Base-by-base conservation (phyloP, 768 basidiomycete species). In the Scleroderma citrinum region DNA sequence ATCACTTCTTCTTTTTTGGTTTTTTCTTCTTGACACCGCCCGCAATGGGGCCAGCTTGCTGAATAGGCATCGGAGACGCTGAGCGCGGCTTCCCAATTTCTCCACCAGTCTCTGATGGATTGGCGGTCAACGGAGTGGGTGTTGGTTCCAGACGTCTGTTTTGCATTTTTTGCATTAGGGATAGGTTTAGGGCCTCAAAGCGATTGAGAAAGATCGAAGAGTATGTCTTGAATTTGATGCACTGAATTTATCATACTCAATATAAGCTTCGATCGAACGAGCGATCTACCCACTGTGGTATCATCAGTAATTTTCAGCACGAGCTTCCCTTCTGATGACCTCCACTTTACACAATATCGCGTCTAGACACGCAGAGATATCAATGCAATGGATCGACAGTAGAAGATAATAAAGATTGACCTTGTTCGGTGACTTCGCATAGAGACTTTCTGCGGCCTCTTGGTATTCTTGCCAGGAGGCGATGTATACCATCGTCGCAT, bases 131-230 rank as follows among this genome's bases (percentile, higher is more conserved):
- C 17, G 34, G 47, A 8, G 60, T 31, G 21, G 68, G 59, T 12
- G 68, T 62, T 26, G 68, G 68, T 44, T 66, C 65, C 3, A 67
- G 68, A 48, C 65, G 74, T 14, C 62, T 75, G 59, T 92, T 91
- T 62, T 82, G 86, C 84, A 92, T 92, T 69, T 86, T 87, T 59
- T 84, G 78, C 74, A 92, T 87, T 46, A 96, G 73, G 7, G 86
- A 81, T 37, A 87, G 77, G 63, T 95, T 96, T 52, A 98, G 76
- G 7, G 85, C 77, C 68, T 97, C 93, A 71, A 98, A 97, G 57
- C 94, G 87, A 75, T 97, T 96, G 55, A 98, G 83, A 70, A 91
- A 92, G 63, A 95, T 85, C 44, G 89, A 91, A 3, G 93, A 96
- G 58, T 85, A 83, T 2, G 94, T 95, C 68, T 94, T 92, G 76